Percentiles rank a stretch among this genome's conserved stretches.
These are phyloP conservation scores for Xylariaceae sp. DNA, from an alignment of 2,329 filamentous ascomycete species.

Conservation along the genomic window DNA sequence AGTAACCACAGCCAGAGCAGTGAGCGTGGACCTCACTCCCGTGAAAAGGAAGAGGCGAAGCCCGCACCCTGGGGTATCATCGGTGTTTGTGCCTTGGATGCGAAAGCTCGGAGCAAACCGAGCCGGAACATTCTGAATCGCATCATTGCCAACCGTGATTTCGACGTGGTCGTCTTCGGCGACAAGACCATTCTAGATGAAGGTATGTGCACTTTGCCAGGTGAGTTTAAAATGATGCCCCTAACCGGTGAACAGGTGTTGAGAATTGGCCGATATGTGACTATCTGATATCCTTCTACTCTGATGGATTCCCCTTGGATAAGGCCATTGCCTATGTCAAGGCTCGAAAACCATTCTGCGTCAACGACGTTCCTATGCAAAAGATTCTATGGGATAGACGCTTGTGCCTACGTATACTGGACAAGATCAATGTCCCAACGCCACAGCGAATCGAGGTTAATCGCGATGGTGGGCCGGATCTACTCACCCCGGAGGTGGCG, in stretches of 20 bases:
- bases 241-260: slow-evolving; percentile 34
- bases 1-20: slow-evolving; percentile 77
- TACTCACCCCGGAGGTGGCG: slow-evolving; percentile 73
- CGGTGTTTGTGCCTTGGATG: slow-evolving; percentile 89
- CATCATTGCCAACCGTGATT: slow-evolving; percentile 83
- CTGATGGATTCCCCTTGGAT: slow-evolving; percentile 91
- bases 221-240: slow-evolving; percentile 16
- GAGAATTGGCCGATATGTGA: slow-evolving; percentile 51
- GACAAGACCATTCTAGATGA: slow-evolving; percentile 98
- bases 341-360: slow-evolving; percentile 89
- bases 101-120: slow-evolving; percentile 94
- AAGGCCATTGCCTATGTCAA: slow-evolving; percentile 96
- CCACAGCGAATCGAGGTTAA: slow-evolving; percentile 86
- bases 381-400: slow-evolving; percentile 94
- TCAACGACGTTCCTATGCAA: slow-evolving; percentile 97
- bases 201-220: slow-evolving; percentile 40
- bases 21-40: slow-evolving; percentile 52
- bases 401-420: slow-evolving; percentile 79
- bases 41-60: slow-evolving; percentile 56
- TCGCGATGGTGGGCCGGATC: slow-evolving; percentile 78
- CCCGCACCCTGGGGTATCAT: slow-evolving; percentile 63
- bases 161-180: slow-evolving; percentile 95
- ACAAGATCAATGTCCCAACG: slow-evolving; percentile 83
- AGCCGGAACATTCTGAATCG: slow-evolving; percentile 94
- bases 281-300: slow-evolving; percentile 97